Evolutionary conservation across 768 basidiomycete species (phyloP).

Genomic region (Termitomyces eurrhizus): DNA sequence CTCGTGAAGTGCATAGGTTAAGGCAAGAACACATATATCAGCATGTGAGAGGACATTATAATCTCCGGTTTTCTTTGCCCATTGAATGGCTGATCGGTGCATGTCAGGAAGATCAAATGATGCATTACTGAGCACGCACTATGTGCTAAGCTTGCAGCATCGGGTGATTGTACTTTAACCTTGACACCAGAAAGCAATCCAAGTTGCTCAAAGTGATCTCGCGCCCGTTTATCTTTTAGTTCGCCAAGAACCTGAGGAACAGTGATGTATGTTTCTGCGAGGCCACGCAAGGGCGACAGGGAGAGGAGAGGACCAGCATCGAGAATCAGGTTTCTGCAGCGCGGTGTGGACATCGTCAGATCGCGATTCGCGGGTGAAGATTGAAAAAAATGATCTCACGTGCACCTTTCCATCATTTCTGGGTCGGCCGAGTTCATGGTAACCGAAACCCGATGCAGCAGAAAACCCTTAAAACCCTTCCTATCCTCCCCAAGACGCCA

Average conservation of each 20-base stretch:
- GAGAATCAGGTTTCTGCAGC: slow-evolving; percentile 79
- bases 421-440: slow-evolving; percentile 12
- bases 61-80: slow-evolving; percentile 95
- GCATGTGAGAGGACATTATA: slow-evolving; percentile 87
- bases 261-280: slow-evolving; percentile 83
- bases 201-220: slow-evolving; percentile 82
- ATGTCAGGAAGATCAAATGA: background rate
- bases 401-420: slow-evolving; percentile 1
- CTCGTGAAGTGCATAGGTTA: slow-evolving; percentile 76
- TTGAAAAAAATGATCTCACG: slow-evolving; percentile 16
- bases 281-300: slow-evolving; percentile 81
- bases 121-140: slow-evolving; percentile 34
- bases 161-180: slow-evolving; percentile 66
- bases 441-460: slow-evolving; percentile 11
- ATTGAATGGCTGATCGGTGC: slow-evolving; percentile 67
- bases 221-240: slow-evolving; percentile 81
- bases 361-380: slow-evolving; percentile 11
- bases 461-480: slow-evolving; percentile 13
- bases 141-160: slow-evolving; percentile 62
- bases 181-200: slow-evolving; percentile 74
- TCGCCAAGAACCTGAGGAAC: slow-evolving; percentile 90
- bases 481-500: background rate
- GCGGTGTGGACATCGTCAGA: slow-evolving; percentile 24
- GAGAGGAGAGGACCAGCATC: slow-evolving; percentile 94
- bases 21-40: slow-evolving; percentile 87